Evolutionary conservation across 2,329 filamentous ascomycete genomes (phyloP).

Genomic region (Xylaria digitata): DNA sequence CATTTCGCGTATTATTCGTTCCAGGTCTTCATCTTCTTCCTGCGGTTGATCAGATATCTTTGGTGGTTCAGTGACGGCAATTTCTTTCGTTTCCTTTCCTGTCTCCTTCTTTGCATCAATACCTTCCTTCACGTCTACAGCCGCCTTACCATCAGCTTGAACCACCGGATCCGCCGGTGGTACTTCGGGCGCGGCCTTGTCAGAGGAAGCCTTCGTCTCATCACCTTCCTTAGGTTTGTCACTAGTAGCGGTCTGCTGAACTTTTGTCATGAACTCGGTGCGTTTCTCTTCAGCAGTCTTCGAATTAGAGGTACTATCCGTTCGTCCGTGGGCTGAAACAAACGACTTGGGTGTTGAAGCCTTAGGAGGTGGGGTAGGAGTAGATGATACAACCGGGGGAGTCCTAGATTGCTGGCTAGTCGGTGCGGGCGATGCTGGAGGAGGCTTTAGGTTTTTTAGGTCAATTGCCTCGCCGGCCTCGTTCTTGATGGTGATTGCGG

Average conservation of each 20-base stretch:
- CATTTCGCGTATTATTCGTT: slow-evolving; percentile 72
- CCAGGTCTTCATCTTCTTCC: slow-evolving; percentile 64
- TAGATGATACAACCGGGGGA: slow-evolving; percentile 77
- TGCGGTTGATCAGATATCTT: slow-evolving; percentile 55
- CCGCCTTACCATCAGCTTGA: slow-evolving; percentile 44
- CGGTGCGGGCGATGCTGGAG: slow-evolving; percentile 67
- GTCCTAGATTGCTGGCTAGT: slow-evolving; percentile 69
- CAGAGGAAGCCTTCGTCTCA: slow-evolving; percentile 49
- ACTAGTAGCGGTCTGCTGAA: slow-evolving; percentile 68
- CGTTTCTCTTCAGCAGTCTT: slow-evolving; percentile 86
- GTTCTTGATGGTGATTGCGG: slow-evolving; percentile 86
- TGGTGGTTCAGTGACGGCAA: slow-evolving; percentile 47
- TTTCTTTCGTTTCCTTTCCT: slow-evolving; percentile 46
- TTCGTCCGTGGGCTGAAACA: slow-evolving; percentile 72
- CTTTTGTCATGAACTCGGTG: slow-evolving; percentile 83
- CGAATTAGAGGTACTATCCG: slow-evolving; percentile 73
- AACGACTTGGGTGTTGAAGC: slow-evolving; percentile 64
- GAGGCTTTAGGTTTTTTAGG: slow-evolving; percentile 67
- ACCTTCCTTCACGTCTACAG: slow-evolving; percentile 52
- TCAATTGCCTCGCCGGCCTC: slow-evolving; percentile 81
- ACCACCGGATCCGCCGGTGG: slow-evolving; percentile 36
- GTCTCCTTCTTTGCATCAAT: slow-evolving; percentile 46
- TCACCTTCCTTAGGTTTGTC: slow-evolving; percentile 62
- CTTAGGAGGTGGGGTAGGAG: slow-evolving; percentile 83
- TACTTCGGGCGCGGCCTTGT: slow-evolving; percentile 48